Base-by-base conservation (phyloP, 805 yeast genomes). In the Tetrapisispora iriomotensis region DNA sequence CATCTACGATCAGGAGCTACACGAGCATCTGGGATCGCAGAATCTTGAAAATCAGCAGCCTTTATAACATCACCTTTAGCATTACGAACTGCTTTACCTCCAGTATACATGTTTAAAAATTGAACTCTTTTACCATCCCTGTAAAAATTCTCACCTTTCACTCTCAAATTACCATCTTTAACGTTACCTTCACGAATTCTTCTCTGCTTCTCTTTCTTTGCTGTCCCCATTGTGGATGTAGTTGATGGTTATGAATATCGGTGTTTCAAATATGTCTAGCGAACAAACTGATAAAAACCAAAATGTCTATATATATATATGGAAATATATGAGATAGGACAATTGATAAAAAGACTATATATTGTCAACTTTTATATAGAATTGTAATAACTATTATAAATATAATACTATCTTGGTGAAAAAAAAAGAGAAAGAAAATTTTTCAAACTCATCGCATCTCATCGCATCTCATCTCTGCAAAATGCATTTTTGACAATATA, bases 61-160 rank as follows among this genome's bases (percentile, higher is more conserved):
- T 75, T 71, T 39, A 86, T 72, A 43, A 88, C 73, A 24, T 87
- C 95, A 56, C 97, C 97, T 46, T 76, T 71, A 37, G 86, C 85
- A 58, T 88, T 85, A 51, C 95, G 74, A 39, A 74, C 77, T 29
- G 96, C 94, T 48, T 83, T 74, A 41, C 97, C 96, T 38, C 81
- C 77, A 56, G 84, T 92, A 68, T 87, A 90, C 97, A 90, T 90
- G 59, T 77, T 82, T 55, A 92, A 70, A 60, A 77, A 85, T 61
- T 84, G 80, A 43, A 88, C 95, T 58, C 84, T 84, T 58, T 87
- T 86, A 39, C 95, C 90, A 75, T 88, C 96, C 53, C 86, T 69
- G 68, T 90, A 90, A 64, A 90, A 90, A 68, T 90, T 90, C 65
- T 90, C 98, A 56, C 98, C 98, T 61, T 90, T 90, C 38, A 85